Evolutionary conservation across 495 filamentous ascomycete genomes (phyloP), one percentile per base, ranked within the genome.

Genomic region (Aspergillus nanangensis): DNA sequence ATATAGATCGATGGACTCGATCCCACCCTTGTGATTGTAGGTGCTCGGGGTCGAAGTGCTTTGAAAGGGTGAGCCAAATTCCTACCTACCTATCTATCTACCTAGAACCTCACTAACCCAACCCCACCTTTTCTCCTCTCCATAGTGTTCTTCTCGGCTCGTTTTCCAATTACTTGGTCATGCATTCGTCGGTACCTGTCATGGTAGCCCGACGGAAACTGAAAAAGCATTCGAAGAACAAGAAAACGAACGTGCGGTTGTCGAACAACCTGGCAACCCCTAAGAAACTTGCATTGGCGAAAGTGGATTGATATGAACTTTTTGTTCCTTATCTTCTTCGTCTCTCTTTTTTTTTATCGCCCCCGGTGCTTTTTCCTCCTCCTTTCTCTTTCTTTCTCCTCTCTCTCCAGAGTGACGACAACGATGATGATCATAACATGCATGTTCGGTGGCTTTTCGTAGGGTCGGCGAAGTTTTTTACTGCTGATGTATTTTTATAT

Each of bases 141-240:
- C 15, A 47, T 15, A 93, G 89, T 56, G 89, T 94, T 20, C 80
- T 98, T 23, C 77, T 97, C 14, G 93, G 93, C 14, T 96, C 90
- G 2, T 97, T 98, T 65, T 92, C 87, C 44, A 96, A 96, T 60
- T 98, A 98, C 60, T 77, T 98, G 9, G 88, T 98, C 20, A 91
- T 88, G 34, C 96, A 96, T 67, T 91, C 86, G 41, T 94, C 88
- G 5, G 90, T 95, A n/a, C 93, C 93, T 0, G 90, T 94, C 21
- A 94, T 95, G 90, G 87, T 94, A 15, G 90, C 88, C 2, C 77
- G 88, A 20, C 90, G 88, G 71, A 83, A 84, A 47, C 70, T 90
- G 41, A 79, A 84, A 40, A 86, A 88, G 56, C 80, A 88, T 56
- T 79, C 75, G 49, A 88, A 90, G 57, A 83, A 80, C 52, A 78